Conservation (phyloP, 2,329 filamentous ascomycete species). For the Neobulgaria alba region DNA sequence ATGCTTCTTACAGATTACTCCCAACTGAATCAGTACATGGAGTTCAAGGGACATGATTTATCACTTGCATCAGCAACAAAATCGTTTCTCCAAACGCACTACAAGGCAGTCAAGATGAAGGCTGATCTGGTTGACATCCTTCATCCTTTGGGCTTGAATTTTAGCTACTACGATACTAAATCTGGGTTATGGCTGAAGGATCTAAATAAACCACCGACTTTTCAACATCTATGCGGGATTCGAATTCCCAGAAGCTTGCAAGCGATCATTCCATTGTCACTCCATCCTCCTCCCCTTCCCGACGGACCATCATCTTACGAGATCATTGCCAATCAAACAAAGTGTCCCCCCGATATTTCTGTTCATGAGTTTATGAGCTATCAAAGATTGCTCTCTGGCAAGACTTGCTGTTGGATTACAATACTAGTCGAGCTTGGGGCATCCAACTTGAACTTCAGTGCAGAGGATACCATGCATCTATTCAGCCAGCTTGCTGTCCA, state of each 20-base stretch:
- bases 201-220: constrained; percentile 21
- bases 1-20: constrained; percentile 19
- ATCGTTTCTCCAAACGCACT: constrained; percentile 28
- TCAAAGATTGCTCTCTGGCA: constrained; percentile 35
- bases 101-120: constrained; percentile 23
- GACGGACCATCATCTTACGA: constrained; percentile 32
- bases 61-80: constrained; percentile 27
- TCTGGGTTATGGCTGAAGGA: constrained; percentile 24
- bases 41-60: constrained; percentile 7
- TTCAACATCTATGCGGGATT: constrained; percentile 29
- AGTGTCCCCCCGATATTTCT: constrained; percentile 36
- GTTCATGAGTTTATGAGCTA: constrained; percentile 40
- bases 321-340: constrained; percentile 35
- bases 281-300: constrained; percentile 15
- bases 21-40: constrained; percentile 15
- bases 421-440: constrained; percentile 41
- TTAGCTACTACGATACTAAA: constrained; percentile 25
- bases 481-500: constrained; percentile 46
- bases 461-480: constrained; percentile 39
- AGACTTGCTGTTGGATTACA: constrained; percentile 36
- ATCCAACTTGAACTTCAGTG: constrained; percentile 51
- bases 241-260: constrained; percentile 26
- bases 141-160: constrained; percentile 23
- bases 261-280: constrained; percentile 8
- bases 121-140: constrained; percentile 19